A percentile compares a stretch with the other conserved stretches of the same genome.
Conservation (phyloP, 768 basidiomycete genomes). For the Mycena vulgaris region DNA sequence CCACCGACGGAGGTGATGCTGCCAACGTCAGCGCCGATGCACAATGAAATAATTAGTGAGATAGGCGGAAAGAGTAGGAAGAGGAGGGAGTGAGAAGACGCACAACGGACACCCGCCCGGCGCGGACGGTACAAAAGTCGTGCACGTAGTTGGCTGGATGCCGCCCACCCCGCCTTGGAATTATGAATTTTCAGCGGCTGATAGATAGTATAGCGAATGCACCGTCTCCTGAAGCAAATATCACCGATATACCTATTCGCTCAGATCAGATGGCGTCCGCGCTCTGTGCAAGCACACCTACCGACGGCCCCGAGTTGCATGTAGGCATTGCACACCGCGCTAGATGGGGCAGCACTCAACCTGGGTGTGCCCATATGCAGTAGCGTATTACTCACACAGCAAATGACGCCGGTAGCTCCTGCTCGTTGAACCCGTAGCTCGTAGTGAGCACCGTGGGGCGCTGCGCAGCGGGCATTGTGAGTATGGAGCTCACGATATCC, state of each 20-base stretch:
- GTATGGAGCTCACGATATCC: conserved; percentile 50
- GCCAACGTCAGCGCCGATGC: too few relatives aligned
- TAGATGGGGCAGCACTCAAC: conserved; percentile 21
- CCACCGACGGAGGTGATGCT: conserved; percentile 62
- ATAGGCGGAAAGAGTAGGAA: too few relatives aligned
- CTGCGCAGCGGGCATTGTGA: conserved; percentile 58
- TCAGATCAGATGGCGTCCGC: background rate
- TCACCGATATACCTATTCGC: conserved; percentile 42
- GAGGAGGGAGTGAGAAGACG: too few relatives aligned
- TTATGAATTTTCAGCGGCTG: conserved; percentile 5
- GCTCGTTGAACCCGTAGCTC: conserved; percentile 55
- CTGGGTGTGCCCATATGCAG: background rate
- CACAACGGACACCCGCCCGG: conserved; percentile 54
- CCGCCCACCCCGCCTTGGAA: conserved; percentile 26
- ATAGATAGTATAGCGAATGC: conserved; percentile 24
- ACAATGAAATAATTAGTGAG: too few relatives aligned
- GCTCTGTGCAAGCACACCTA: background rate
- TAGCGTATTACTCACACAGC: conserved; percentile 44
- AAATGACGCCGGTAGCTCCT: conserved; percentile 51
- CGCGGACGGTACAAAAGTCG: conserved; percentile 50
- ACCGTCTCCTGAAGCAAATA: conserved; percentile 49
- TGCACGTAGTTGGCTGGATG: conserved; percentile 49
- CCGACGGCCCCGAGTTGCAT: conserved; percentile 59
- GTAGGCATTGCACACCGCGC: conserved; percentile 45
- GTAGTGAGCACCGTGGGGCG: conserved; percentile 57